A percentile compares a stretch with the other conserved stretches of the same genome.
Evolutionary conservation across 768 basidiomycete genomes (phyloP).

Genomic region (Mycena alexandri): DNA sequence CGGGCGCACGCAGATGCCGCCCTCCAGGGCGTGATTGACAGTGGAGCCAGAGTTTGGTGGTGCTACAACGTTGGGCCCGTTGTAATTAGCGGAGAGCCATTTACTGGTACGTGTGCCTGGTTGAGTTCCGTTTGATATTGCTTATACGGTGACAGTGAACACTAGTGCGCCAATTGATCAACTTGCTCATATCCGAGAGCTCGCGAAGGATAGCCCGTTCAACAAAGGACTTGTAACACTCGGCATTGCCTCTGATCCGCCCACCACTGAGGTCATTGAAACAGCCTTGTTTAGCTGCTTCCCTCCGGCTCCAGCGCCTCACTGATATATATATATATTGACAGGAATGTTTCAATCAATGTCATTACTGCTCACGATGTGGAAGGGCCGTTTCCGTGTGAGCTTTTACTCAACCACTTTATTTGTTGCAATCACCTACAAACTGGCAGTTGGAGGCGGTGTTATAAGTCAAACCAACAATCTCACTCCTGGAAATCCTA

Average conservation of each 20-base stretch:
- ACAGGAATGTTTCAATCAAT: conserved; percentile 24
- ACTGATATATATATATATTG: conserved; percentile 15
- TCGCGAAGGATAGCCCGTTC: conserved; percentile 25
- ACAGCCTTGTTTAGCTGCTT: conserved; percentile 13
- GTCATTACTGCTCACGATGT: conserved; percentile 24
- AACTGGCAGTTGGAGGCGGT: conserved; percentile 3
- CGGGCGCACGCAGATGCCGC: conserved; percentile 20
- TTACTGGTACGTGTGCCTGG: conserved; percentile 2
- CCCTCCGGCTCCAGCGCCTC: neutral
- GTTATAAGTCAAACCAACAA: conserved; percentile 9
- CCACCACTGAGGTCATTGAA: conserved; percentile 21
- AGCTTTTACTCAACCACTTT: neutral
- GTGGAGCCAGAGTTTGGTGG: conserved; percentile 27
- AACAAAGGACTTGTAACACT: conserved; percentile 24
- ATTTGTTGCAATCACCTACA: neutral
- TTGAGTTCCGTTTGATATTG: neutral
- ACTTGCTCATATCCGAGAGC: conserved; percentile 28
- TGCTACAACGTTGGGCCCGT: conserved; percentile 27
- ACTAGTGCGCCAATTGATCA: conserved; percentile 28
- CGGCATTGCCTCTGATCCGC: conserved; percentile 23
- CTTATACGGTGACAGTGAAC: conserved; percentile 15
- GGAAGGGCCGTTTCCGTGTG: conserved; percentile 18
- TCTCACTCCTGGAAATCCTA: conserved; percentile 11
- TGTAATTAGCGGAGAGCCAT: conserved; percentile 27
- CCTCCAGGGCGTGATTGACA: conserved; percentile 20